A percentile compares a stretch with the other conserved stretches of the same genome.
Evolutionary conservation across 106 monocot genomes (phyloP).

Genomic region (Platanthera zijinensis): DNA sequence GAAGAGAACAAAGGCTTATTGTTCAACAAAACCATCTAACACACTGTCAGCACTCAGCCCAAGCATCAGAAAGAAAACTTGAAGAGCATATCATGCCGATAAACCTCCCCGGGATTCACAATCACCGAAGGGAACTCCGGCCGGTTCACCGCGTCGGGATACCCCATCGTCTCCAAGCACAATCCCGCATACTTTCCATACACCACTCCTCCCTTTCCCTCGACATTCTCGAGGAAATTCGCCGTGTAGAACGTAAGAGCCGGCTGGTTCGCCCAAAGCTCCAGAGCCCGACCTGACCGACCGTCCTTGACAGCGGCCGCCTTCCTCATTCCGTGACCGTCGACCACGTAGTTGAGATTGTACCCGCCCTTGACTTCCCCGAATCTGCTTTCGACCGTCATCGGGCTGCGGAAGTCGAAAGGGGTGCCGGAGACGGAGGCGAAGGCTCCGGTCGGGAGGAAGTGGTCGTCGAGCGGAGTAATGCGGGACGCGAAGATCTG

Average conservation of each 20-base stretch:
- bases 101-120: constrained; percentile 52
- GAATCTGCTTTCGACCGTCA: constrained; percentile 30
- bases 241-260: constrained; percentile 56
- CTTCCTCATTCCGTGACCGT: constrained; percentile 40
- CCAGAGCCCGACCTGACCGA: constrained; percentile 25
- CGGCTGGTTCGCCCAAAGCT: constrained; percentile 52
- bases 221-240: constrained; percentile 22
- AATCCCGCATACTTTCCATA: constrained; percentile 29
- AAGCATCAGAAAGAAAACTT: constrained; percentile 37
- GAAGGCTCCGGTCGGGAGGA: constrained; percentile 43
- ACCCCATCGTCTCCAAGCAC: constrained; percentile 64
- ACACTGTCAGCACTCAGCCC: not conserved
- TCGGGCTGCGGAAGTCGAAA: constrained; percentile 35
- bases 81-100: constrained; percentile 52
- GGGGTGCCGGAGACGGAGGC: constrained; percentile 24
- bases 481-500: constrained; percentile 44
- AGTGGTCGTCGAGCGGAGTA: constrained; percentile 25
- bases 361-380: constrained; percentile 29
- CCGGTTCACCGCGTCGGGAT: constrained; percentile 53
- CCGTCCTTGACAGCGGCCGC: constrained; percentile 31
- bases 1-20: not conserved
- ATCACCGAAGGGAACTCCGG: constrained; percentile 57
- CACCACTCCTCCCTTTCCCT: constrained; percentile 43
- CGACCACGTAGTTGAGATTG: constrained; percentile 63
- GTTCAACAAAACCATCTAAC: not conserved